Evolutionary conservation across 1,284 basidiomycete species (phyloP), one percentile per base, ranked within the genome.

Genomic region (Pseudozyma flocculosa): DNA sequence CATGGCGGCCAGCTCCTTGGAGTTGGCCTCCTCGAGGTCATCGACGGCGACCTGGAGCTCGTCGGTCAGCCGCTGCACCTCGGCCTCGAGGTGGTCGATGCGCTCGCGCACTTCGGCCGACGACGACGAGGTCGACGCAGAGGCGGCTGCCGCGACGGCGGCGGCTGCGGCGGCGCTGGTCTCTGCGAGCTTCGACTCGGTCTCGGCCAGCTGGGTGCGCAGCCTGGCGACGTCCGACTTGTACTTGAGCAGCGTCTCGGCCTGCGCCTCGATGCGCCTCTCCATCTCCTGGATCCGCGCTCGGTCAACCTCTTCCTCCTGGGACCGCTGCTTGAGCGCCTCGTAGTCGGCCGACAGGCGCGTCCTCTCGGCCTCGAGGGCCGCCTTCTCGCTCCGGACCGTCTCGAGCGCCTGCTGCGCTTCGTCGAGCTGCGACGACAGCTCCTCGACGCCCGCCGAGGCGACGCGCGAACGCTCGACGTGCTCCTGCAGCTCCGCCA

Each of bases 401-500:
- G 21, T 10, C 7, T 21, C 40, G 0, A 63, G 32, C 3, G 48
- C 39, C 7, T 26, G 15, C 13, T 49, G 53, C 1, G 50, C 32
- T 8, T 40, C 40, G 1, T 18, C 10, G 14, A 56, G 37, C 7
- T 17, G 22, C 4, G 19, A 19, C 10, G n/a, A 21, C 39, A 42
- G 18, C 24, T 21, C n/a, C 29, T 55, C 51, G 23, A 26, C 45
- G 3, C 41, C 37, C n/a, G 19, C 26, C 37, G 30, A 18, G 8
- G 21, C 38, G 38, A 17, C 4, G 39, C 14, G 24, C 10, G 53
- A 49, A 3, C 48, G 48, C 34, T 68, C 64, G 0, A 46, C 56
- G 10, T 50, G 41, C 22, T 70, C 68, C 38, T 70, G 64, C 29
- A 67, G 43, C 48, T 61, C 65, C 14, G 65, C 68, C 0, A 70